Conservation (phyloP, 2,329 filamentous ascomycete species). For the Pezicula neosporulosa region DNA sequence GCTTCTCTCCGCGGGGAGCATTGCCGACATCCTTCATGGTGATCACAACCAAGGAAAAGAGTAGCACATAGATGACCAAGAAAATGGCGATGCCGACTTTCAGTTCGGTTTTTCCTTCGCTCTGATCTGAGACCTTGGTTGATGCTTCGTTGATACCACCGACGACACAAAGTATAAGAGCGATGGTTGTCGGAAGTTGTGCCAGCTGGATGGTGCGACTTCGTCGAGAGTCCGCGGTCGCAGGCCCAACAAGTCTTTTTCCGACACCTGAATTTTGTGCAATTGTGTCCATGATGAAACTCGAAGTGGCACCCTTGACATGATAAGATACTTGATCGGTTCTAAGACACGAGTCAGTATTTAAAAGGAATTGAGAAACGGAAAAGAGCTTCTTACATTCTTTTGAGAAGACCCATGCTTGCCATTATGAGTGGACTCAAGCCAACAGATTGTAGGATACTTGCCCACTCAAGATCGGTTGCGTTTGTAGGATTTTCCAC, state of each 20-base stretch:
- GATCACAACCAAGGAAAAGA: constrained; percentile 15
- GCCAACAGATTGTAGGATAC: constrained; percentile 24
- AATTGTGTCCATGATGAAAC: not conserved
- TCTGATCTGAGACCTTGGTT: constrained; percentile 11
- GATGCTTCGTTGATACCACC: constrained; percentile 21
- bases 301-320: constrained; percentile 5
- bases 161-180: constrained; percentile 25
- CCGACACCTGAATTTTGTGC: constrained; percentile 1
- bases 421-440: constrained; percentile 23
- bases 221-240: constrained; percentile 18
- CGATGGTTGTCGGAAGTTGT: constrained; percentile 22
- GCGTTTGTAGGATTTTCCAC: constrained; percentile 17
- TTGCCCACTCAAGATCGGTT: constrained; percentile 27
- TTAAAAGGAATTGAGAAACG: not conserved
- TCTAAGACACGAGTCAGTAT: constrained; percentile 6
- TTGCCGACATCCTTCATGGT: constrained; percentile 20
- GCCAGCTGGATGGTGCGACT: constrained; percentile 24
- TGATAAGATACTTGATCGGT: constrained; percentile 18
- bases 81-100: constrained; percentile 26
- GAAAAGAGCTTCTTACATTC: constrained; percentile 17
- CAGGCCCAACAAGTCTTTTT: constrained; percentile 4
- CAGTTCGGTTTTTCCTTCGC: constrained; percentile 15
- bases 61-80: constrained; percentile 22
- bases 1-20: constrained; percentile 24
- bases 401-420: constrained; percentile 21